These are phyloP conservation scores for Eragrostis tef DNA, from an alignment of 202 grass and related monocot genomes.

Conservation along the genomic window DNA sequence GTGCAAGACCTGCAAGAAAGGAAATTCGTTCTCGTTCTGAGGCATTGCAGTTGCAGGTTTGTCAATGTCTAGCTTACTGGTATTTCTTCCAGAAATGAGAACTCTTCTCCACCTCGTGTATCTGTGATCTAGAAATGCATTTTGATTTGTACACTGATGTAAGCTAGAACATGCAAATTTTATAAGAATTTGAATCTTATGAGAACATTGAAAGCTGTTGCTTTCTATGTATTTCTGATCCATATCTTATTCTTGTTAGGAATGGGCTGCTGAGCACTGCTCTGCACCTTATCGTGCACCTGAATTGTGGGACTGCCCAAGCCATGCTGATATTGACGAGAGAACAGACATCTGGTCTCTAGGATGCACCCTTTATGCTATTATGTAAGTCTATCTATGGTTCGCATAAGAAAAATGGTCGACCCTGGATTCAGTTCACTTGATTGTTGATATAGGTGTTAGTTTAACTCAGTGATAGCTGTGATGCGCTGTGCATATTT, in stretches of 20 bases:
- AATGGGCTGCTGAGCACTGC: constrained; percentile 97
- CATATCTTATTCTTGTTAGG: constrained; percentile 54
- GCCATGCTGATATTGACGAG: constrained; percentile 87
- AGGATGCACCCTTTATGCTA: constrained; percentile 93
- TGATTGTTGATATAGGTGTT: background rate
- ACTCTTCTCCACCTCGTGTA: constrained; percentile 22
- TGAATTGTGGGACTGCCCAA: constrained; percentile 97
- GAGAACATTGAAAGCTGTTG: background rate
- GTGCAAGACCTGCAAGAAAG: constrained; percentile 78
- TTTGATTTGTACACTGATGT: constrained; percentile 20
- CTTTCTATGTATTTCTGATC: constrained; percentile 8
- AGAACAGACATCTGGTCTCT: constrained; percentile 98
- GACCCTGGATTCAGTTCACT: constrained; percentile 7
- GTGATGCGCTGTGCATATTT: background rate
- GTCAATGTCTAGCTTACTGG: constrained; percentile 25
- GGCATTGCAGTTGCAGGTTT: constrained; percentile 81
- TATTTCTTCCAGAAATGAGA: constrained; percentile 1
- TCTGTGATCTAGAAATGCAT: background rate
- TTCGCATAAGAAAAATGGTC: constrained; percentile 20
- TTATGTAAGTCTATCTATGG: constrained; percentile 69
- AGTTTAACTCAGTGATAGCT: background rate
- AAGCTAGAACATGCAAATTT: background rate
- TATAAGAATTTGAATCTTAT: constrained; percentile 5
- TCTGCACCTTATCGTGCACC: constrained; percentile 95
- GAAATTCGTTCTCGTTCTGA: constrained; percentile 86